Evolutionary conservation across 495 filamentous ascomycete genomes (phyloP).

Genomic region (Acidomyces sp.): DNA sequence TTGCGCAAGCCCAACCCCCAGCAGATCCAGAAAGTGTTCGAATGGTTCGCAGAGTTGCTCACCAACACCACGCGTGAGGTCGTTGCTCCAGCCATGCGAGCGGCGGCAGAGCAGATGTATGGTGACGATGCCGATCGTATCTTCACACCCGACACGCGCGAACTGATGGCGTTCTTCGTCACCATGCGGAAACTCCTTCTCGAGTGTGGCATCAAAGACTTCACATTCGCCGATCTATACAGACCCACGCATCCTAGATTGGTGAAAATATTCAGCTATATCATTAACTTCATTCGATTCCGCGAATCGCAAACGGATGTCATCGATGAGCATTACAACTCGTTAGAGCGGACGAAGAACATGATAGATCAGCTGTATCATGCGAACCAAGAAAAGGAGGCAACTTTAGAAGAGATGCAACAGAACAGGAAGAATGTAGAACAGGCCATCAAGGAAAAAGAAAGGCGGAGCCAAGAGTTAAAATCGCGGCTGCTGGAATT

Average conservation of each 20-base stretch:
- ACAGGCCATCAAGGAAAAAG: conserved; percentile 63
- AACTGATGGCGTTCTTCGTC: conserved; percentile 85
- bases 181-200: conserved; percentile 60
- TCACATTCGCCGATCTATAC: conserved; percentile 79
- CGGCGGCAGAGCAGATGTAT: conserved; percentile 71
- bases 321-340: conserved; percentile 87
- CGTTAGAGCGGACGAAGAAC: conserved; percentile 67
- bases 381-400: conserved; percentile 78
- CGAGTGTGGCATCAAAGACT: conserved; percentile 86
- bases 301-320: conserved; percentile 74
- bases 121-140: conserved; percentile 63
- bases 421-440: conserved; percentile 64
- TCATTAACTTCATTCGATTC: conserved; percentile 97
- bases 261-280: conserved; percentile 81
- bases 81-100: conserved; percentile 87
- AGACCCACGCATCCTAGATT: conserved; percentile 79
- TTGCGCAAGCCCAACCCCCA: conserved; percentile 85
- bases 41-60: conserved; percentile 89
- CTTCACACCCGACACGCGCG: conserved; percentile 72
- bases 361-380: conserved; percentile 73
- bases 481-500: conserved; percentile 66
- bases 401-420: conserved; percentile 66
- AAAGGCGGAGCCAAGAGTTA: conserved; percentile 69
- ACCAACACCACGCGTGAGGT: conserved; percentile 84
- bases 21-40: conserved; percentile 89